Conservation (phyloP, 1,139 yeast genomes). For the Diutina siamensis region DNA sequence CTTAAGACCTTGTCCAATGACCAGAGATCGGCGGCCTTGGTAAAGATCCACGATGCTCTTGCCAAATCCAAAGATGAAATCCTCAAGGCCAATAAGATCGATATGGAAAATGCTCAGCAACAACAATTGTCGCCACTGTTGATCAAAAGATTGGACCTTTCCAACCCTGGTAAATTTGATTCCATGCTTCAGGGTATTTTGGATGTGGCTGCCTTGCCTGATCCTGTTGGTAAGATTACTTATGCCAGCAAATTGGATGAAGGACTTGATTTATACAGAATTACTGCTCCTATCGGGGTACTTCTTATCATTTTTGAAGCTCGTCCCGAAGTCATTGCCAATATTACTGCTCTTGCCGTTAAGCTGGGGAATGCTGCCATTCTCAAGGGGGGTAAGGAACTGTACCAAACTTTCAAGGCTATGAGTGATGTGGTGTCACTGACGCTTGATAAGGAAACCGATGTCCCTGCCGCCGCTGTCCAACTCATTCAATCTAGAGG, state of each 20-base stretch:
- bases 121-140: slow-evolving; percentile 55
- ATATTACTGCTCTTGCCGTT: slow-evolving; percentile 88
- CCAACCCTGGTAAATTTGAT: slow-evolving; percentile 76
- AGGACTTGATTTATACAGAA: slow-evolving; percentile 66
- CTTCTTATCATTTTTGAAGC: slow-evolving; percentile 88
- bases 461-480: slow-evolving; percentile 69
- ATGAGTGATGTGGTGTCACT: slow-evolving; percentile 63
- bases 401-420: slow-evolving; percentile 68
- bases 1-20: slow-evolving; percentile 68
- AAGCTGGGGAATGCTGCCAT: slow-evolving; percentile 96
- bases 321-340: slow-evolving; percentile 97
- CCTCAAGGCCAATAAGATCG: slow-evolving; percentile 60
- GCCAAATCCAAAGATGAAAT: slow-evolving; percentile 46
- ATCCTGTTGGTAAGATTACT: slow-evolving; percentile 82
- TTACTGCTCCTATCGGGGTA: slow-evolving; percentile 93
- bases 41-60: slow-evolving; percentile 60
- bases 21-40: slow-evolving; percentile 63
- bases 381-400: slow-evolving; percentile 94
- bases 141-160: slow-evolving; percentile 72
- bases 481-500: slow-evolving; percentile 83
- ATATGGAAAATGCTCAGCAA: slow-evolving; percentile 56
- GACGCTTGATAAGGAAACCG: slow-evolving; percentile 45
- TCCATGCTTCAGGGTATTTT: slow-evolving; percentile 89
- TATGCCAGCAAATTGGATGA: slow-evolving; percentile 80
- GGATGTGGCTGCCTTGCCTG: slow-evolving; percentile 80